phyloP scores from a whole-genome alignment of 2,329 filamentous ascomycete species.

The Monilinia polystroma region DNA sequence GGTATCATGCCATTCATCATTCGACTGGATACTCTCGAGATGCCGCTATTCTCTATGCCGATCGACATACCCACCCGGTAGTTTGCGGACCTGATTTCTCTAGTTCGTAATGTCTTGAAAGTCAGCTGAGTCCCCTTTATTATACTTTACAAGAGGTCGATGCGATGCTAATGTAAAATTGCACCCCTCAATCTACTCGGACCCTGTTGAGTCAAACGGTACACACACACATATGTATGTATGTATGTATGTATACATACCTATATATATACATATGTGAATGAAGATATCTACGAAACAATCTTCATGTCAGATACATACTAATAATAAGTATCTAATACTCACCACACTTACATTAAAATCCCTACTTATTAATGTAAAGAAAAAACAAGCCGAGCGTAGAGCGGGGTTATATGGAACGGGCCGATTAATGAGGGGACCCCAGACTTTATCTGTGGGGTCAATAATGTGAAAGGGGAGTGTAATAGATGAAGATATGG shows the following conservation, averaged over 20 bases:
- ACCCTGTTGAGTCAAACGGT: background rate
- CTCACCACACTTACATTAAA: too few relatives aligned
- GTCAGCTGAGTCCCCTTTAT: background rate
- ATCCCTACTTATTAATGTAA: too few relatives aligned
- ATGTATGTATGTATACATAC: background rate
- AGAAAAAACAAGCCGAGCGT: too few relatives aligned
- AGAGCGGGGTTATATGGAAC: too few relatives aligned
- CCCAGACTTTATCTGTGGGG: too few relatives aligned
- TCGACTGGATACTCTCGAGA: background rate
- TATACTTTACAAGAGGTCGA: background rate
- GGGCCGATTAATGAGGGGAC: too few relatives aligned
- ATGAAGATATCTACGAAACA: background rate
- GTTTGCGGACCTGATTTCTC: background rate
- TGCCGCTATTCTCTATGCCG: background rate
- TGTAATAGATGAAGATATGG: too few relatives aligned
- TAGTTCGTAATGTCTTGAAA: background rate
- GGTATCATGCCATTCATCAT: background rate
- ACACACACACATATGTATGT: background rate
- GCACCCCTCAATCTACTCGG: too few relatives aligned
- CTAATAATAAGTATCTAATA: background rate
- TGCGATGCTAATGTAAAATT: background rate
- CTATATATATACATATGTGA: background rate
- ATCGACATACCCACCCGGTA: background rate
- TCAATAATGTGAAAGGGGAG: too few relatives aligned
- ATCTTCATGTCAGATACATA: background rate